phyloP scores from a whole-genome alignment of 306 rosid species.

The Carpinus fangiana region DNA sequence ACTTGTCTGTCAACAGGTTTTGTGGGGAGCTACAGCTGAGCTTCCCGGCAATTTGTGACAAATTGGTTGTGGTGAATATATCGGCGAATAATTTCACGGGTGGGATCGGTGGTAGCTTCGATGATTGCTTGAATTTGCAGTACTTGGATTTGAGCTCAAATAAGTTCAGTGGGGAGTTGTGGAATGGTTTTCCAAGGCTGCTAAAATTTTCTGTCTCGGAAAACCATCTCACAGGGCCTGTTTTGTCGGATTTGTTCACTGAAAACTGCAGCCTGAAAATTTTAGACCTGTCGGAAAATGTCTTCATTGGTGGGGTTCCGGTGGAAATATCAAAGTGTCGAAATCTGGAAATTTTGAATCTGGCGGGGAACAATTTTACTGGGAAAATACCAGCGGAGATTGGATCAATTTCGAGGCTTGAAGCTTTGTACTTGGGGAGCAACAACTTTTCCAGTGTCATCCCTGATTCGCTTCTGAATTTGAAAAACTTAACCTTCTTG shows the following conservation, averaged over 20 bases:
- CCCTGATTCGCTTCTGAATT: conserved; percentile 59
- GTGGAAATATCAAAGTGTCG: conserved; percentile 59
- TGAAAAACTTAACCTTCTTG: conserved; percentile 66
- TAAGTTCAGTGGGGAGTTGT: conserved; percentile 53
- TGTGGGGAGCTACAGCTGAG: conserved; percentile 49
- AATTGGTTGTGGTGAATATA: conserved; percentile 54
- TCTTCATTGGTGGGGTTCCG: conserved; percentile 54
- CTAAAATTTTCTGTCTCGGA: conserved; percentile 65
- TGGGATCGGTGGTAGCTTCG: conserved; percentile 47
- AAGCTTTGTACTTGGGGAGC: conserved; percentile 62
- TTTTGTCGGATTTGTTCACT: conserved; percentile 45
- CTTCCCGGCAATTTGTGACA: conserved; percentile 63
- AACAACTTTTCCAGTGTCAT: conserved; percentile 68
- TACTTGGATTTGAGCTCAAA: conserved; percentile 87
- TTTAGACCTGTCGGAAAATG: conserved; percentile 73
- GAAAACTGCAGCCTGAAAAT: conserved; percentile 48
- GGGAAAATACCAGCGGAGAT: conserved; percentile 70
- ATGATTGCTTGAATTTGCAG: conserved; percentile 62
- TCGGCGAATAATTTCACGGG: conserved; percentile 73
- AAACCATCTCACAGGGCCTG: conserved; percentile 52
- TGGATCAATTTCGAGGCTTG: conserved; percentile 55
- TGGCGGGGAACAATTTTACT: conserved; percentile 56
- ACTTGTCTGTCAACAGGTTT: conserved; percentile 68
- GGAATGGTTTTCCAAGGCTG: conserved; percentile 65
- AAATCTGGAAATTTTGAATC: conserved; percentile 49